Percentiles rank a stretch among this genome's conserved stretches.
These are phyloP conservation scores for Rhodotorula sp. DNA, from an alignment of 1,284 basidiomycete species.

Conservation along the genomic window DNA sequence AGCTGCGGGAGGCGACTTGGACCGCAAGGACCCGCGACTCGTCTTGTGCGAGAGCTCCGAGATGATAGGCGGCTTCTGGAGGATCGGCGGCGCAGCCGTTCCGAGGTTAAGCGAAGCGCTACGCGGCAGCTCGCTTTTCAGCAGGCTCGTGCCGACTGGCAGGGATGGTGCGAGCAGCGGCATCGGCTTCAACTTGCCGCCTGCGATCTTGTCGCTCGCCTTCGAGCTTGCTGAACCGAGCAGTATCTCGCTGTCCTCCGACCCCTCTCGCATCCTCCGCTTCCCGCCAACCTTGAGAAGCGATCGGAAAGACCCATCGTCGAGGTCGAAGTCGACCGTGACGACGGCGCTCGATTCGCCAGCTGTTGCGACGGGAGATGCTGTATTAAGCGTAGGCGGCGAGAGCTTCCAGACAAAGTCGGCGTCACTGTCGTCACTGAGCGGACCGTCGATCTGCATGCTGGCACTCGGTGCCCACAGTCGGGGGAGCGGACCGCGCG, in stretches of 20 bases:
- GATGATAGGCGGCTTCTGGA: slow-evolving; percentile 24
- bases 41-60: slow-evolving; percentile 32
- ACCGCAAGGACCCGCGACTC: slow-evolving; percentile 22
- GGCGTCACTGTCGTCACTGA: slow-evolving; percentile 33
- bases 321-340: slow-evolving; percentile 12
- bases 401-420: slow-evolving; percentile 33
- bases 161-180: slow-evolving; percentile 15
- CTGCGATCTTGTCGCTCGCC: background rate
- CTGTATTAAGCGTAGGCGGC: background rate
- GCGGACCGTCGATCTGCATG: slow-evolving; percentile 43
- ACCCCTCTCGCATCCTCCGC: background rate
- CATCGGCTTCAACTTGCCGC: slow-evolving; percentile 3
- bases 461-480: slow-evolving; percentile 35
- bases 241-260: background rate
- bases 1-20: slow-evolving; percentile 6
- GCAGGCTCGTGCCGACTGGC: slow-evolving; percentile 25
- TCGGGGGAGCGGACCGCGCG: slow-evolving; percentile 37
- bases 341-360: slow-evolving; percentile 11
- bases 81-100: slow-evolving; percentile 16
- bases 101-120: slow-evolving; percentile 33
- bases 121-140: slow-evolving; percentile 29
- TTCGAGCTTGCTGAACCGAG: background rate
- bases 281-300: slow-evolving; percentile 25
- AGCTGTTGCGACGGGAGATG: background rate
- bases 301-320: slow-evolving; percentile 14